Conservation (phyloP, 2,329 filamentous ascomycete species). For the Venturia oleaginea region DNA sequence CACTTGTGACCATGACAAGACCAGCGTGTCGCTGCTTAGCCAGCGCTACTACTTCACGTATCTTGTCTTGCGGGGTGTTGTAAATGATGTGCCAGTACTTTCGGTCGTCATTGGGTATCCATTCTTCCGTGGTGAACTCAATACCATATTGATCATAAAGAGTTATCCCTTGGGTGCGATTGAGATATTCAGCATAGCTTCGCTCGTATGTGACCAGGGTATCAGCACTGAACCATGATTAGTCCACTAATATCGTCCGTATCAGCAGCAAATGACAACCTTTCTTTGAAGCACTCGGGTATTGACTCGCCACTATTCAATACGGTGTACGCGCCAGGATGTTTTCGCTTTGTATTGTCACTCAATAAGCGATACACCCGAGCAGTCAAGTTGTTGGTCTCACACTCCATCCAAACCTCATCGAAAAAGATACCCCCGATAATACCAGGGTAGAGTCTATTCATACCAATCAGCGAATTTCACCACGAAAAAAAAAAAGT, state of each 20-base stretch:
- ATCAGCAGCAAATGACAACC: background rate
- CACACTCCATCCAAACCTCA: constrained; percentile 24
- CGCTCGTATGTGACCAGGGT: constrained; percentile 25
- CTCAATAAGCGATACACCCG: background rate
- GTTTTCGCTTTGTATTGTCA: constrained; percentile 17
- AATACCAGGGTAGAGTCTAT: constrained; percentile 18
- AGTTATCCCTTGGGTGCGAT: background rate
- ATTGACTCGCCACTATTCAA: constrained; percentile 20
- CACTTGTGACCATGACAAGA: background rate
- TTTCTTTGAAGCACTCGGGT: constrained; percentile 23
- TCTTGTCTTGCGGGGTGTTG: constrained; percentile 18
- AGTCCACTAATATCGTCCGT: too few species aligned
- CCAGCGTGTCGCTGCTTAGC: background rate
- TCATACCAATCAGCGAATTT: background rate
- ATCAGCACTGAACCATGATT: constrained; percentile 20
- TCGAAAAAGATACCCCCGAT: constrained; percentile 29
- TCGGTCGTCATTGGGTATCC: constrained; percentile 22
- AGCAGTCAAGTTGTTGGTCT: constrained; percentile 16
- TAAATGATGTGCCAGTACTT: constrained; percentile 29
- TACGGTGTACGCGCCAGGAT: constrained; percentile 21
- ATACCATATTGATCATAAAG: constrained; percentile 14
- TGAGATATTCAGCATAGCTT: constrained; percentile 21
- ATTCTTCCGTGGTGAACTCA: constrained; percentile 15
- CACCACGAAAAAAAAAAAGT: too few species aligned
- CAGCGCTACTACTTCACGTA: background rate